Percentiles rank a stretch among this genome's conserved stretches.
phyloP scores from a whole-genome alignment of 176 grass and related monocot species.

The Neostapfia colusana region DNA sequence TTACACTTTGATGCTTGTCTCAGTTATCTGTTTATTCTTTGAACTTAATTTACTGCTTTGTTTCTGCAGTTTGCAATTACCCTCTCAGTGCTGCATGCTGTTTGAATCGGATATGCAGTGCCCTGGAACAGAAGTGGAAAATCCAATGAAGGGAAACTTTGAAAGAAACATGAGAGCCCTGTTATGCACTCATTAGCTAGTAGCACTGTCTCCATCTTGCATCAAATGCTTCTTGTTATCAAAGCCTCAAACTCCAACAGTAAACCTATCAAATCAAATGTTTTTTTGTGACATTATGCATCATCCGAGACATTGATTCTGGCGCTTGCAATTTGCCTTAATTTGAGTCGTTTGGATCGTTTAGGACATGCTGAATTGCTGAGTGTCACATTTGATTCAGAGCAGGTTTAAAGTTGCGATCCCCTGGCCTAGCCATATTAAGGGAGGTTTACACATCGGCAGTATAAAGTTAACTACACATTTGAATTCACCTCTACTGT shows the following conservation, averaged over 20 bases:
- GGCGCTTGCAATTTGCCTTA: not conserved
- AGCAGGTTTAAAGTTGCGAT: no score
- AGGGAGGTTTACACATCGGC: no score
- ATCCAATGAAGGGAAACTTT: slow-evolving; percentile 54
- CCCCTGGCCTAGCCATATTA: not conserved
- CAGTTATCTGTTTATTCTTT: not conserved
- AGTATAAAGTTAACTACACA: no score
- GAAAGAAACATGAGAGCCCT: not conserved
- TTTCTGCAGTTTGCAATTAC: slow-evolving; percentile 80
- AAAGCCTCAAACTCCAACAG: not conserved
- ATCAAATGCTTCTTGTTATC: slow-evolving; percentile 16
- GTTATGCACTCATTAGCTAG: not conserved
- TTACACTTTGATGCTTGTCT: not conserved
- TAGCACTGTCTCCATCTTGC: not conserved
- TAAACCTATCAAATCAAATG: not conserved
- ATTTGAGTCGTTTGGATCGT: not conserved
- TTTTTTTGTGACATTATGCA: not conserved
- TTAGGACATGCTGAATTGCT: not conserved
- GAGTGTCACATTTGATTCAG: not conserved
- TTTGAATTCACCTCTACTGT: no score
- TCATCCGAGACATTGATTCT: not conserved
- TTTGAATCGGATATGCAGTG: slow-evolving; percentile 86
- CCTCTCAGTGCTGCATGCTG: slow-evolving; percentile 94
- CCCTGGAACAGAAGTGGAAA: slow-evolving; percentile 92
- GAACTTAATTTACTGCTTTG: slow-evolving; percentile 12